Evolutionary conservation across 805 yeast genomes (phyloP).

Genomic region (Cyberlindnera mrakii): DNA sequence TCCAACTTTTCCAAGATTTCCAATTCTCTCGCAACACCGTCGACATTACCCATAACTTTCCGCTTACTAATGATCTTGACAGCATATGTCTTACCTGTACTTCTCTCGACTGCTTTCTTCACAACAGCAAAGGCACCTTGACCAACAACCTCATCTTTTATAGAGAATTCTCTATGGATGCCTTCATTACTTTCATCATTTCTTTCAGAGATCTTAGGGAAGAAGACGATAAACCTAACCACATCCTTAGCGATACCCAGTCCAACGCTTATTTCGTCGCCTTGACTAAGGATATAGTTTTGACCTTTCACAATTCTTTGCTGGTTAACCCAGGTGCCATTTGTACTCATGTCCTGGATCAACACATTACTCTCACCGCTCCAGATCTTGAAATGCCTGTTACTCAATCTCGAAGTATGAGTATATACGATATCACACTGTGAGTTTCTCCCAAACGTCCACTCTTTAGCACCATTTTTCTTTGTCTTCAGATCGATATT

Average conservation of each 20-base stretch:
- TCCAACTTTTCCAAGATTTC: conserved; percentile 70
- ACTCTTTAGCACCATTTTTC: conserved; percentile 32
- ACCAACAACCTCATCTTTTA: conserved; percentile 82
- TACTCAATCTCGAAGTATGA: conserved; percentile 62
- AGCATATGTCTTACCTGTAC: conserved; percentile 82
- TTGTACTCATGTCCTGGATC: conserved; percentile 68
- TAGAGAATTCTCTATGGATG: conserved; percentile 63
- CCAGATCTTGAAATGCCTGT: conserved; percentile 69
- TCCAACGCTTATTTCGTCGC: conserved; percentile 91
- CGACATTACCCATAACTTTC: conserved; percentile 70
- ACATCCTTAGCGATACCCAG: conserved; percentile 74
- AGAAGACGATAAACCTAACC: conserved; percentile 39
- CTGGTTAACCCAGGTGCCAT: conserved; percentile 86
- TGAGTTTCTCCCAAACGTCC: conserved; percentile 73
- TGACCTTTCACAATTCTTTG: conserved; percentile 66
- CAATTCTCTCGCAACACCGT: conserved; percentile 82
- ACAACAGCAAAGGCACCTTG: conserved; percentile 99
- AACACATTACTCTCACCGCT: conserved; percentile 47
- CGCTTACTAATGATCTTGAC: conserved; percentile 84
- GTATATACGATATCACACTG: conserved; percentile 58
- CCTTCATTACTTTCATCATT: conserved; percentile 31
- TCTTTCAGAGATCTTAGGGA: conserved; percentile 20
- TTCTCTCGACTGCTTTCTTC: conserved; percentile 79
- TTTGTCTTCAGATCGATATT: conserved; percentile 38
- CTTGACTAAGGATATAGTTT: conserved; percentile 79